Conservation (phyloP, 2,329 filamentous ascomycete genomes). For the Diplocarpon mali region DNA sequence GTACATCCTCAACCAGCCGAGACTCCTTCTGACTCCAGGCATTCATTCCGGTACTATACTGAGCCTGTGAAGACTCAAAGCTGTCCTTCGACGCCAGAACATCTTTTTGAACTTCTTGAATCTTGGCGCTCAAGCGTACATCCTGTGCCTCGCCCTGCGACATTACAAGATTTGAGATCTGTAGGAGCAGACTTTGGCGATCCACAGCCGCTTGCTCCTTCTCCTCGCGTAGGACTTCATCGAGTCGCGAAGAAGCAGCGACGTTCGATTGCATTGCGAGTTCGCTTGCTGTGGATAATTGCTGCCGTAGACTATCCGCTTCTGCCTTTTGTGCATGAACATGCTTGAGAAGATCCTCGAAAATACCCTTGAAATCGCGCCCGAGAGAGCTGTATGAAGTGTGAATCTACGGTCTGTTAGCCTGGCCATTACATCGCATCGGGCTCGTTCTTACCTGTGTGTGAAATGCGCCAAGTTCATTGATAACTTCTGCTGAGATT, state of each 20-base stretch:
- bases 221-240: constrained; percentile 65
- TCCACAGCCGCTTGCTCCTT: constrained; percentile 61
- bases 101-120: constrained; percentile 51
- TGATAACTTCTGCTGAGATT: constrained; percentile 81
- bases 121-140: constrained; percentile 52
- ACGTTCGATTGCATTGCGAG: constrained; percentile 58
- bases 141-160: constrained; percentile 66
- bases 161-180: constrained; percentile 69
- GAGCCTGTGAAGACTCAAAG: constrained; percentile 53
- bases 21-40: constrained; percentile 61
- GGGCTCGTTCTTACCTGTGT: constrained; percentile 37
- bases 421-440: background rate
- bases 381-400: constrained; percentile 74
- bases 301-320: constrained; percentile 58
- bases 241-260: constrained; percentile 53
- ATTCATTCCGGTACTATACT: constrained; percentile 63
- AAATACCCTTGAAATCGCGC: constrained; percentile 74
- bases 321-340: constrained; percentile 68
- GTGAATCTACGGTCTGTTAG: constrained; percentile 49
- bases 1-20: constrained; percentile 57
- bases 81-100: constrained; percentile 52
- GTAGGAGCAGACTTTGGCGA: constrained; percentile 58
- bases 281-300: constrained; percentile 60
- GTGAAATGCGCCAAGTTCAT: constrained; percentile 77
- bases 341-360: constrained; percentile 68